Evolutionary conservation across 2,329 filamentous ascomycete species (phyloP), one percentile per base, ranked within the genome.

Genomic region (Penicillium decumbens): DNA sequence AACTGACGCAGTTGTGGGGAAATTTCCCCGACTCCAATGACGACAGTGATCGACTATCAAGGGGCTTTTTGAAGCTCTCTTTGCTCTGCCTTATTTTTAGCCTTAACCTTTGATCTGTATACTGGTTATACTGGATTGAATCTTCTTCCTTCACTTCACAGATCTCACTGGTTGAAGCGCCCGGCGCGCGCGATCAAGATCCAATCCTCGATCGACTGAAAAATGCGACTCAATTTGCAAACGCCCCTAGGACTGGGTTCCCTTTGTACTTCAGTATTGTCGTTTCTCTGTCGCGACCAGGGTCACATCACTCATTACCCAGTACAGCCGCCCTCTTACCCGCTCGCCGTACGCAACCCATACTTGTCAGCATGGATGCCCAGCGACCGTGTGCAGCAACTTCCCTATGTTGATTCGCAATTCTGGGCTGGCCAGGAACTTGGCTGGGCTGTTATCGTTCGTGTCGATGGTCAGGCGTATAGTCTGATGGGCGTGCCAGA

Each of bases 311-410:
- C 29, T 3, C 50, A 67, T 49, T 51, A 55, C 10, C 65, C 66
- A 20, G 59, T 66, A 4, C 51, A 63, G 23, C 71, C 72, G 7
- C 73, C 72, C 4, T 74, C 73, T 1, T 75, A 74, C 55, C 72
- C 72, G 2, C 53, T 75, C 40, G 73, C 72, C 8, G 73, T 75
- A 13, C 67, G 68, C 32, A 73, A 69, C 50, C 72, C 72, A 30
- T 75, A 74, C 52, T 62, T 74, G 13, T 74, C 71, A 43, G 59
- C 67, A 58, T 76, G 73, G 73, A 67, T 76, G 53, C 72, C 73
- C 12, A 68, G 71, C 38, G 64, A 69, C 47, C 63, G 66, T 41
- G 63, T 69, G 6, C 53, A 66, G 29, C 59, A 63, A 15, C 50
- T 75, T 27, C 70, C 72, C 3, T 66, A 63, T 13, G 62, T 70